Evolutionary conservation across 2,329 filamentous ascomycete genomes (phyloP), one percentile per base, ranked within the genome.

Genomic region (Pyricularia sp.): DNA sequence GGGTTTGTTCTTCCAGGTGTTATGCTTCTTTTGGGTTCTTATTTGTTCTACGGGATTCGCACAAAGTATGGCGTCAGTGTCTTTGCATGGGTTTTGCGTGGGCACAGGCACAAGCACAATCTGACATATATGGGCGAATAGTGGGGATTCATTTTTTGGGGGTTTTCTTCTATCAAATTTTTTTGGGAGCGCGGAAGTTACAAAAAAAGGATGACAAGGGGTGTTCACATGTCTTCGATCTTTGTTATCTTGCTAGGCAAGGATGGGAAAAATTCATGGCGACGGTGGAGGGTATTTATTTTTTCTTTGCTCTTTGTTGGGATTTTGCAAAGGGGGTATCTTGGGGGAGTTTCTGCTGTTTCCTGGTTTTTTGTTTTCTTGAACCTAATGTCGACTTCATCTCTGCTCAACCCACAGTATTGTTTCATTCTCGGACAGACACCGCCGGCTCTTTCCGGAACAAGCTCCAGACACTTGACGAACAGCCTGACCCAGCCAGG

Each of bases 61-160:
- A 65, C 28, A 31, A 65, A n/a, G 23, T 65, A n/a, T 65, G 30
- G 63, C 64, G 64, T 65, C 64, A 65, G 64, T 65, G 64, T 65
- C 64, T 33, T 65, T 65, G 20, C 17, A 65, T 65, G 64, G 64
- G 64, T 30, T 33, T 23, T n/a, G 64, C 64, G 33, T 33, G 64
- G 64, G 64, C 64, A 65, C 42, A 50, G 42, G 42, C 42, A 50
- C 42, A 65, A 65, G 64, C 64, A 65, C n/a, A 30, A 65, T 65
- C 30, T 31, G 28, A 65, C 33, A 64, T 64, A 65, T 65, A 65
- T 26, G 28, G 64, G 64, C 64, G 64, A 65, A 65, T 30, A 23
- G 7, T 26, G 23, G 26, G 23, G 28, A 30, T 33, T 59, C 1
- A 4, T 30, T 23, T 30, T 28, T 30, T 30, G 28, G 50, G 31